Evolutionary conservation across 2,329 filamentous ascomycete species (phyloP), one percentile per base, ranked within the genome.

Genomic region (Pseudogymnoascus sp.): DNA sequence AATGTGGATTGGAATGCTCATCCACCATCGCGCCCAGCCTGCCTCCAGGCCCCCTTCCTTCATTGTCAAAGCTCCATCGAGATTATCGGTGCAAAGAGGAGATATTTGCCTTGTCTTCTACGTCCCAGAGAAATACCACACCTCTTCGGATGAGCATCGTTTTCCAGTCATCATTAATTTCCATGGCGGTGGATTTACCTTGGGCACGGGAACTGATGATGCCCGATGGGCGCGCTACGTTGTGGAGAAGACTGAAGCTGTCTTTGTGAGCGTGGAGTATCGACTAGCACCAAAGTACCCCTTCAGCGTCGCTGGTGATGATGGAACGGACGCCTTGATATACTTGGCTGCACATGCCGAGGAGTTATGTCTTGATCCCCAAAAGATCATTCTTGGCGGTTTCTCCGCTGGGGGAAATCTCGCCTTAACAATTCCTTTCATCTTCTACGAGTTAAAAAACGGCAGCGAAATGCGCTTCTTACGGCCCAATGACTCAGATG

Each of bases 261-360:
- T 89, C 21, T 80, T 88, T 62, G 81, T 89, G 65, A 84, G 82
- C 1, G 84, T 88, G 67, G 85, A 88, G 69, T 89, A 90, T 71
- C 81, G 87, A n/a, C 79, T 89, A 1, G 85, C 86, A 0, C 87
- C 87, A 0, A 82, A 83, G 69, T 78, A 82, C 67, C 85, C 85
- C 0, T 89, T 87, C 70, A 87, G 86, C 0, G 82, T 82, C 0
- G 82, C 85, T 0, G 80, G 89, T 0, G 85, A 89, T 67, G 87
- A 89, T 70, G 83, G 84, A 46, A 82, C 84, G 28, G 86, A 88
- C 65, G 84, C 85, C 0, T 72, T 89, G 7, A 70, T 86, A n/a
- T 86, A 87, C 71, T 77, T 89, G 28, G 78, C 81, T 50, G 75
- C 77, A 1, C 78, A 85, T 62, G 83, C 84, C 0, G 75, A 77